Evolutionary conservation across 306 rosid genomes (phyloP), one percentile per base, ranked within the genome.

Genomic region (Begonia masoniana): DNA sequence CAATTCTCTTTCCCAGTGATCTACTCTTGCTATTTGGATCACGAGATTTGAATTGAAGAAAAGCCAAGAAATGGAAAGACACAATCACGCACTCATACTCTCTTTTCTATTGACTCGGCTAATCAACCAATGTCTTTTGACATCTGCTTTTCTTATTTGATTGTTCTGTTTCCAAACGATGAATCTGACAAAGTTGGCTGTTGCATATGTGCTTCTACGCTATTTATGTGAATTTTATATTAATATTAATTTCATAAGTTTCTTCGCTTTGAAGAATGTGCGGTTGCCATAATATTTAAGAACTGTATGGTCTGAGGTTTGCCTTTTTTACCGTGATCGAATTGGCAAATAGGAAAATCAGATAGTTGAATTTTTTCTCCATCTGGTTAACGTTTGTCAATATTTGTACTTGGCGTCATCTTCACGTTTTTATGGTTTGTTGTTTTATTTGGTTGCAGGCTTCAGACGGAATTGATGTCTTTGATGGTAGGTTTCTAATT

Each of bases 391-490:
- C 39, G 39, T 31, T 31, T 0, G 3, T 31, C 39, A 31, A 31
- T 6, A 4, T 7, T 31, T 7, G 39, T 31, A 6, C 39, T 6
- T 26, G 35, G 35, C 35, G 35, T 26, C 35, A 26, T 26, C 35
- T 26, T 17, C 19, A 17, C 39, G 0, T 26, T 46, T 58, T 67
- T 49, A 62, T 66, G 55, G 63, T 61, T 65, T 55, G 15, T n/a
- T 54, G 21, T 54, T 47, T 31, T 19, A 7, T 66, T 9, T 12
- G 46, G 16, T 19, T 62, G 79, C 78, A 86, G 99, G 82, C 74
- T 91, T 52, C 96, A 91, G 82, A 86, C 81, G 82, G 99, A 91
- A 78, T 75, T 91, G 73, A 91, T 81, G 99, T 80, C 99, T 55
- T 87, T 91, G 55, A 91, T 91, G 99, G 99, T 91, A 77, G 56